These are phyloP conservation scores for Scleromitrula shiraiana DNA, from an alignment of 2,329 filamentous ascomycete genomes.

Conservation along the genomic window DNA sequence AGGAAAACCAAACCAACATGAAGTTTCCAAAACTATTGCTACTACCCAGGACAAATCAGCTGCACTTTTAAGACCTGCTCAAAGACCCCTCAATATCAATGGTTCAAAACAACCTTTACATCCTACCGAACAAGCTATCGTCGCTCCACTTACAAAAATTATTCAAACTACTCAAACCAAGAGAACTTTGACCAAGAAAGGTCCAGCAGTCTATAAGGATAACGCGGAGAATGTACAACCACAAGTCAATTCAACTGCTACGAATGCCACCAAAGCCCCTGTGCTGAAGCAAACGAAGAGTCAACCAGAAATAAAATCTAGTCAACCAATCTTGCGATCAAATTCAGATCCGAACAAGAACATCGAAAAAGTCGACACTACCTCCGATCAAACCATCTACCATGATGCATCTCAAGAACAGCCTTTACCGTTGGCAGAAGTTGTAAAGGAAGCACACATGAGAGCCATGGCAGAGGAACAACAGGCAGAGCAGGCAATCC, in stretches of 20 bases:
- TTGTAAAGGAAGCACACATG: slow-evolving; percentile 10
- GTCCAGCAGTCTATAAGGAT: slow-evolving; percentile 48
- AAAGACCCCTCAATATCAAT: slow-evolving; percentile 40
- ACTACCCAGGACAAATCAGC: slow-evolving; percentile 36
- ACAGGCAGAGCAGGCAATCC: slow-evolving; percentile 3
- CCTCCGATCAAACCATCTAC: neutral
- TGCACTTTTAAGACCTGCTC: slow-evolving; percentile 49
- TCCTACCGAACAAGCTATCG: slow-evolving; percentile 3
- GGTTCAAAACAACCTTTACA: slow-evolving; percentile 14
- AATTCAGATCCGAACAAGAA: slow-evolving; percentile 24
- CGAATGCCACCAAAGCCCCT: slow-evolving; percentile 24
- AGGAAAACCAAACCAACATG: slow-evolving; percentile 34
- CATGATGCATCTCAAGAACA: slow-evolving; percentile 1
- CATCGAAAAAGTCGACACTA: neutral
- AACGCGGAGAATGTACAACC: slow-evolving; percentile 25
- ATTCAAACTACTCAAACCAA: slow-evolving; percentile 24
- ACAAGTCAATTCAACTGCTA: slow-evolving; percentile 23
- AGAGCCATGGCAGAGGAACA: slow-evolving; percentile 3
- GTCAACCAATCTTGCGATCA: slow-evolving; percentile 18
- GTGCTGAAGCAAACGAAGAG: slow-evolving; percentile 26
- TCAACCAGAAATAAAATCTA: slow-evolving; percentile 24
- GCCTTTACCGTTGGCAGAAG: neutral
- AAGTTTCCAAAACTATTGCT: slow-evolving; percentile 24
- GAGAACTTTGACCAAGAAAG: slow-evolving; percentile 42
- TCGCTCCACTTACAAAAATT: slow-evolving; percentile 22